These are phyloP conservation scores for Colletotrichum filicis DNA, from an alignment of 2,329 filamentous ascomycete species.

Conservation along the genomic window DNA sequence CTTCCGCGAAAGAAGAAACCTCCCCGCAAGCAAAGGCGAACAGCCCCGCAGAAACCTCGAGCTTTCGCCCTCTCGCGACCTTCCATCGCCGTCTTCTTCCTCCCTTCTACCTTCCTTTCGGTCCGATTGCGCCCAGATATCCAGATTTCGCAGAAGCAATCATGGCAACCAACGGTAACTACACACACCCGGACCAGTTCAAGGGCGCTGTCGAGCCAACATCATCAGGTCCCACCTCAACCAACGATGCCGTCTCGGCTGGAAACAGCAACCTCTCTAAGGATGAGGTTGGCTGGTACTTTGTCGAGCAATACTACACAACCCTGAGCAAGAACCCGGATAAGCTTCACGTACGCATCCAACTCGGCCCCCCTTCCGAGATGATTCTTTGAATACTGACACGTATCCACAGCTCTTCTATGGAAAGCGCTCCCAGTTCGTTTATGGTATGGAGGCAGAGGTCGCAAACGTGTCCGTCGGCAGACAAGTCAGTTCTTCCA, in stretches of 20 bases:
- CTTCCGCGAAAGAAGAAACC: conserved; percentile 7
- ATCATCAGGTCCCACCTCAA: conserved; percentile 47
- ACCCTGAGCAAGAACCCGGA: conserved; percentile 94
- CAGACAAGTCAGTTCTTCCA: conserved; percentile 74
- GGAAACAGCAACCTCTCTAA: conserved; percentile 70
- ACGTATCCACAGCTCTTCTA: conserved; percentile 79
- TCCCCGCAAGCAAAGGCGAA: conserved; percentile 19
- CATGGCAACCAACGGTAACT: conserved; percentile 70
- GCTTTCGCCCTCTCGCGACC: conserved; percentile 16
- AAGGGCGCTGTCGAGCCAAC: conserved; percentile 51
- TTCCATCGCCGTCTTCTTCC: not conserved
- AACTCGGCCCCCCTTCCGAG: not conserved
- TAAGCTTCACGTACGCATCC: conserved; percentile 79
- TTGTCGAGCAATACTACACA: conserved; percentile 99
- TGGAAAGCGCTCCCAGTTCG: conserved; percentile 94
- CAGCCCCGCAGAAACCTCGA: conserved; percentile 30
- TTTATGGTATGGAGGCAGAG: conserved; percentile 91
- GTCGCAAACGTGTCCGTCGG: conserved; percentile 88
- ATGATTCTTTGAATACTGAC: not conserved
- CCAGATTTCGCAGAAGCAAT: conserved; percentile 36
- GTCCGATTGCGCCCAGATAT: conserved; percentile 27
- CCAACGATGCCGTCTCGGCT: conserved; percentile 45
- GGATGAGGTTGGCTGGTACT: conserved; percentile 99
- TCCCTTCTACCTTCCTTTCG: conserved; percentile 9
- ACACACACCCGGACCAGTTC: conserved; percentile 57